Base-by-base conservation (phyloP, 2,329 filamentous ascomycete genomes). In the Aspergillus thermomutatus region DNA sequence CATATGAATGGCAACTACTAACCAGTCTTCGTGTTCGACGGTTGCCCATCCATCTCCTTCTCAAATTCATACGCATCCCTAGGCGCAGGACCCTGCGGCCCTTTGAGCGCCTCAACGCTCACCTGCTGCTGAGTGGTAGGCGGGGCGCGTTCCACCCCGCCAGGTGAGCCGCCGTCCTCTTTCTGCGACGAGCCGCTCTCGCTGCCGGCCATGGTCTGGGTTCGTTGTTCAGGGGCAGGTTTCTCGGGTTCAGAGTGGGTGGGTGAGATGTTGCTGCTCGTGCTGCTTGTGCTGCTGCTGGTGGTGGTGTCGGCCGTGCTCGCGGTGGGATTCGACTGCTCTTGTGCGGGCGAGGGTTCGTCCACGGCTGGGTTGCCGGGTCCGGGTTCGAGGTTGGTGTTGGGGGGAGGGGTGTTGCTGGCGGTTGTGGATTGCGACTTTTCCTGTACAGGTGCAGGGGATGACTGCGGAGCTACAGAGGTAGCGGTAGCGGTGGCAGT, bases 81-180 rank as follows among this genome's bases (percentile, higher is more conserved):
- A 1, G 68, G 64, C 5, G 63, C 52, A 4, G 64, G 61, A 31
- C 60, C 60, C 34, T 69, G 62, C 3, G 70, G 71, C 0, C 71
- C 71, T 50, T 63, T 54, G 19, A 72, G 61, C 1, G 70, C 68
- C 34, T 72, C 71, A 51, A 66, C 55, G 54, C 69, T 72, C 26
- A 62, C 67, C 0, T 60, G 51, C 3, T 50, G 11, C 10, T 17
- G 11, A 5, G 50, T 3, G 8, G 34, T 19, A 14, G 9, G 21
- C 11, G 49, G 31, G 4, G 43, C n/a, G 28, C 43, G 3, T 34
- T 52, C 34, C 10, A 53, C 48, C 4, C 37, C 49, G 19, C 26
- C 40, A 28, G 52, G 6, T 58, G 48, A 25, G 43, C 19, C 43
- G 8, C 23, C 43, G 43, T 25, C 43, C 21, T 46, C 21, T 5